Evolutionary conservation across 129 eudicot genomes (phyloP).

Genomic region (Mikania micrantha): DNA sequence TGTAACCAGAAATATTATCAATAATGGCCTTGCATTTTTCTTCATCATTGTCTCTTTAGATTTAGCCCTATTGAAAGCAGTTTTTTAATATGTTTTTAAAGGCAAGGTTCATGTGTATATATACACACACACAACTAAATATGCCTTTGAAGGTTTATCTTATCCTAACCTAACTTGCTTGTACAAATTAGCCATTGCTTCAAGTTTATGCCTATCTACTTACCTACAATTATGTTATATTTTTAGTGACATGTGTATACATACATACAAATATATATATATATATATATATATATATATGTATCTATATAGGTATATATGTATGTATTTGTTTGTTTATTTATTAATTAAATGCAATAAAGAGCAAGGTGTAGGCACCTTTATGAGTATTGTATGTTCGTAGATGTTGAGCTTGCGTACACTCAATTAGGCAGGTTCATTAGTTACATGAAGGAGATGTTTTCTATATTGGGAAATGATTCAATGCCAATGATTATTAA

Average conservation of each 20-base stretch:
- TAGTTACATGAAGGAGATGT: slow-evolving; percentile 5
- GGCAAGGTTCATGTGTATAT: neutral
- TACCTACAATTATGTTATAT: too few relatives aligned
- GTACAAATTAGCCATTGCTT: slow-evolving; percentile 25
- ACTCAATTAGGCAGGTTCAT: slow-evolving; percentile 1
- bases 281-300: neutral
- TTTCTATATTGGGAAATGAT: slow-evolving; percentile 4
- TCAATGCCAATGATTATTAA: neutral
- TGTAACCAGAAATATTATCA: slow-evolving; percentile 17
- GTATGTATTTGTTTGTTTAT: too few relatives aligned
- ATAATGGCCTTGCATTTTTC: slow-evolving; percentile 15
- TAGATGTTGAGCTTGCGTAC: slow-evolving; percentile 19
- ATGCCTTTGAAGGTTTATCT: slow-evolving; percentile 26
- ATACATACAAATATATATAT: too few relatives aligned
- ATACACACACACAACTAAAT: neutral
- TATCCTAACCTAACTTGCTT: slow-evolving; percentile 19
- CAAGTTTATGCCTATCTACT: slow-evolving; percentile 4
- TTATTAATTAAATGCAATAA: slow-evolving; percentile 7
- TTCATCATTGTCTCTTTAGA: slow-evolving; percentile 24
- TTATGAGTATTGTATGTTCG: neutral
- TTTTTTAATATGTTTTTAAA: neutral
- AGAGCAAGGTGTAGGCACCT: slow-evolving; percentile 4
- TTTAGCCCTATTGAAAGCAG: slow-evolving; percentile 11
- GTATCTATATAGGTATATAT: too few relatives aligned
- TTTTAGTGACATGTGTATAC: too few relatives aligned